Base-by-base conservation (phyloP, 495 filamentous ascomycete genomes). In the Pyrenula massariospora region DNA sequence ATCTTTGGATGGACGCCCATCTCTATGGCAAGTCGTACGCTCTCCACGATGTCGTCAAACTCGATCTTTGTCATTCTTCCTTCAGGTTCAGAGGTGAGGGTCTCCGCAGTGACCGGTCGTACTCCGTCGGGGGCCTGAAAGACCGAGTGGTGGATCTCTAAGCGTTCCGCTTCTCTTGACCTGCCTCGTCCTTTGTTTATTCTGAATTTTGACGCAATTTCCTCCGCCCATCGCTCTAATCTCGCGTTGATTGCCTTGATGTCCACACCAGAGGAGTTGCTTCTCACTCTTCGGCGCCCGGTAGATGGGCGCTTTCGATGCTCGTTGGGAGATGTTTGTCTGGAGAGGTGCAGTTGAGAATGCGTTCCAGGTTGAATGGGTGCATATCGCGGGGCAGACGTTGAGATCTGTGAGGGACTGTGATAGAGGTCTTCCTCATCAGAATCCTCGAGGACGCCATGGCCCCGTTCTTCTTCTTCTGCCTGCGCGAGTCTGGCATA, bases 181-280 rank as follows among this genome's bases (percentile, higher is more conserved):
- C 81, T 87, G 24, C 87, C 88, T 68, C 86, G 91, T 59, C 84
- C 82, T 48, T 81, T 83, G 57, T 79, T 75, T 62, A 91, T 88
- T 73, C 95, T 97, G 80, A 98, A 97, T 63, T 94, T 94, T 60
- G 86, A 87, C 24, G 94, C 92, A 63, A 99, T 97, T 73, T 99
- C 92, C 60, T 96, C 92, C 48, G 94, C 94, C 93, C 93, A 99
- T 61, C 88, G 77, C 68, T 99, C 93, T 20, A 99, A 75, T 52
- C 93, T 83, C 56, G 93, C 91, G 71, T 99, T 99, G 69, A 99
- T 96, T 58, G 92, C 93, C 70, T 97, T 97, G 63, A 99, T 91
- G 67, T 99, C 93, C 11, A 97, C 93, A 2, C 89, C 91, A 24
- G 89, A 90, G 57, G 83, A 88, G 65, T 89, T 95, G 57, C 90